These are phyloP conservation scores for Geranium rotundifolium DNA, from an alignment of 345 rosid species.

Conservation along the genomic window DNA sequence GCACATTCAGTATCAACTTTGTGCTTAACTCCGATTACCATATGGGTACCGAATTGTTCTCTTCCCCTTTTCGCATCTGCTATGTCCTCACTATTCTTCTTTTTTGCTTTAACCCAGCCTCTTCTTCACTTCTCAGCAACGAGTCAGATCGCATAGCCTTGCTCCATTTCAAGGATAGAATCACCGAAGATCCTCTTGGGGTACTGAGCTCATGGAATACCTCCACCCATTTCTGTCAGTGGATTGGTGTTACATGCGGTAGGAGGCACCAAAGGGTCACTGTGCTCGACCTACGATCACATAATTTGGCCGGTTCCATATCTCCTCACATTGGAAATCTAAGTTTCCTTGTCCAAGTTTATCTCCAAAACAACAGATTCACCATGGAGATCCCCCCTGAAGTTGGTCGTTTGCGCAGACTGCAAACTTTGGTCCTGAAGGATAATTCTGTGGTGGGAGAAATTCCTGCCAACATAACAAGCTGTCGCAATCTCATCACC, in stretches of 20 bases:
- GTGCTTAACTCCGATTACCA: no score
- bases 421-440: fast-evolving
- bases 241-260: not conserved
- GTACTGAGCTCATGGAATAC: not conserved
- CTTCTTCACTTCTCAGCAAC: not conserved
- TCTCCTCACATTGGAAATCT: slow-evolving; percentile 3
- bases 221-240: not conserved
- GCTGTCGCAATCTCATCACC: not conserved
- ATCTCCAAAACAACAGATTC: not conserved
- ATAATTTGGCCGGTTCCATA: not conserved
- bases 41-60: no score
- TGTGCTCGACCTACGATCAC: not conserved
- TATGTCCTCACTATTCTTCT: no score
- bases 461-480: not conserved
- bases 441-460: not conserved
- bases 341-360: not conserved
- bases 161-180: not conserved
- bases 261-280: not conserved
- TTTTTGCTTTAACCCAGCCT: no score
- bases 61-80: no score
- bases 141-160: not conserved
- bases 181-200: not conserved
- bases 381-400: not conserved
- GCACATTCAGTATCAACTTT: no score
- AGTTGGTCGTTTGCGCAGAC: not conserved